Evolutionary conservation across 306 rosid species (phyloP).

Genomic region (Echinosophora koreensis): DNA sequence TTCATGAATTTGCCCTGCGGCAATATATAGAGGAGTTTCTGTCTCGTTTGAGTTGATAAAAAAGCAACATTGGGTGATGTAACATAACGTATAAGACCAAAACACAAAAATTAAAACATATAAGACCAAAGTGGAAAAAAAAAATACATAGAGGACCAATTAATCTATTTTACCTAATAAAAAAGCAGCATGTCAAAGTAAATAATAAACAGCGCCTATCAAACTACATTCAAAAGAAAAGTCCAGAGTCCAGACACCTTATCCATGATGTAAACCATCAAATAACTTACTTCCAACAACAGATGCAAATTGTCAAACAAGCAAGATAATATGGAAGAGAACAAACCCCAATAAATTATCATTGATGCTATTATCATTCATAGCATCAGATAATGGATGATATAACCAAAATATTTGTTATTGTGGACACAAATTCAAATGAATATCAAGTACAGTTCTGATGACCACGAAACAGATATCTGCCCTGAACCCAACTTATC

Average conservation of each 20-base stretch:
- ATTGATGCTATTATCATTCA: background rate
- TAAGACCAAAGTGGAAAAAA: too few relatives aligned
- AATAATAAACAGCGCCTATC: background rate
- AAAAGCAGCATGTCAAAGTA: too few relatives aligned
- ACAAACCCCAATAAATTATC: slow-evolving; percentile 17
- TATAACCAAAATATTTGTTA: background rate
- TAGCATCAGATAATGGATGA: slow-evolving; percentile 1
- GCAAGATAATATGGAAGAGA: slow-evolving; percentile 11
- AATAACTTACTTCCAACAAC: background rate
- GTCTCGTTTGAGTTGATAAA: too few relatives aligned
- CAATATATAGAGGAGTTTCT: too few relatives aligned
- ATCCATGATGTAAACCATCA: background rate
- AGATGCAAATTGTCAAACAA: background rate
- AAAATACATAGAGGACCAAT: too few relatives aligned
- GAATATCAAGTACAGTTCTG: slow-evolving; percentile 2
- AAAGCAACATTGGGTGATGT: too few relatives aligned
- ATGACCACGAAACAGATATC: slow-evolving; percentile 31
- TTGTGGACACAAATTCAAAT: background rate
- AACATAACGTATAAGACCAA: too few relatives aligned
- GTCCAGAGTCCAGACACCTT: background rate
- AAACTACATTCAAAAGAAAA: too few relatives aligned
- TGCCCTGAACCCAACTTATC: background rate
- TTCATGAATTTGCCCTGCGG: too few relatives aligned
- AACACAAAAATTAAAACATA: too few relatives aligned
- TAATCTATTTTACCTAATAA: too few relatives aligned